Evolutionary conservation across 495 filamentous ascomycete species (phyloP).

Genomic region (Ascobolus immersus): DNA sequence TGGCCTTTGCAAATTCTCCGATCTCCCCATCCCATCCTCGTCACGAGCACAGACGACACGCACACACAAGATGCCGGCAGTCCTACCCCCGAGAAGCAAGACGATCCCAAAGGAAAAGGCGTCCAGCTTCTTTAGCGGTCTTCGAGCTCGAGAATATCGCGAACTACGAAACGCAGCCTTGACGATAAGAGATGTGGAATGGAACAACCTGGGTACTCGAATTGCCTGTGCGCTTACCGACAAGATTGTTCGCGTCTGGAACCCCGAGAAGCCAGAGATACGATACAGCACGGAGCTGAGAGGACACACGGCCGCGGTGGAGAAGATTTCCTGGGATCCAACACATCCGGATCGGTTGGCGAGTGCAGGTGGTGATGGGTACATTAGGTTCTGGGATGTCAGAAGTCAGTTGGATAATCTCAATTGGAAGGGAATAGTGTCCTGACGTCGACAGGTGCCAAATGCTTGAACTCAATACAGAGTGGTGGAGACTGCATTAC

Average conservation of each 20-base stretch:
- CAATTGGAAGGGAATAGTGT: conserved; percentile 1
- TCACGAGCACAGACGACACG: too few relatives aligned
- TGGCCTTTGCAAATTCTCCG: too few relatives aligned
- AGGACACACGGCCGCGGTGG: conserved; percentile 50
- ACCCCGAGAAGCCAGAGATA: conserved; percentile 58
- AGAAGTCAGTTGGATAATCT: conserved; percentile 10
- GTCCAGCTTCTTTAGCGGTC: conserved; percentile 9
- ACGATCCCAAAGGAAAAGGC: conserved; percentile 4
- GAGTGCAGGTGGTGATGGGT: conserved; percentile 61
- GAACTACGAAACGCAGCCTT: conserved; percentile 13
- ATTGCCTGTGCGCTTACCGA: conserved; percentile 63
- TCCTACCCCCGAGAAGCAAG: neutral
- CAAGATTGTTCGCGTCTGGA: conserved; percentile 70
- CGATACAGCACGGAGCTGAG: conserved; percentile 67
- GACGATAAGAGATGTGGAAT: conserved; percentile 44
- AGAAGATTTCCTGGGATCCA: conserved; percentile 78
- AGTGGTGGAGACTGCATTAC: conserved; percentile 63
- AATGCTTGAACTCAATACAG: conserved; percentile 49
- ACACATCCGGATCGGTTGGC: conserved; percentile 67
- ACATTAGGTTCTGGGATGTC: conserved; percentile 70
- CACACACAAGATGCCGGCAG: too few relatives aligned
- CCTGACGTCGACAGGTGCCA: conserved; percentile 10
- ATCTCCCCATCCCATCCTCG: too few relatives aligned
- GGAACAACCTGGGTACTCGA: conserved; percentile 67
- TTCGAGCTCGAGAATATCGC: conserved; percentile 13